Evolutionary conservation across 2,329 filamentous ascomycete species (phyloP), one percentile per base, ranked within the genome.

Genomic region (Grosmannia clavigera): DNA sequence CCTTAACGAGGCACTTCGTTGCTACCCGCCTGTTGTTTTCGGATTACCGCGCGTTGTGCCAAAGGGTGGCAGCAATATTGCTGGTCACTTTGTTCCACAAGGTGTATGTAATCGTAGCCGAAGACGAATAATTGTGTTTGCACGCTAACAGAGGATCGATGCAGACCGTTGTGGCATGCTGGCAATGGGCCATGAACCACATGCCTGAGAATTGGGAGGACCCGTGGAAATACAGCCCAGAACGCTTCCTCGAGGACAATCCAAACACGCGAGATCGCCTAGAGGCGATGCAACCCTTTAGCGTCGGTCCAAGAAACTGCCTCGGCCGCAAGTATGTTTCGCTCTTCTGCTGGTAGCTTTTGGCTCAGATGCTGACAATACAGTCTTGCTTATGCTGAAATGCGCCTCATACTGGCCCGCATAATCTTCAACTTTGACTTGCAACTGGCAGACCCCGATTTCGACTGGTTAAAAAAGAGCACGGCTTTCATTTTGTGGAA

Each of bases 251-350:
- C 1, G 52, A 48, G 25, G 70, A 73, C 12, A 61, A 66, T 3
- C 67, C 67, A 4, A 80, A 74, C 64, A 65, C 65, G 1, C 58
- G 63, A 9, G 78, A 81, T 62, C 72, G 70, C 43, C 69, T 71
- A 51, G 72, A 74, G 0, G 73, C 71, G 2, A 69, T 77, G 56
- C 74, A 79, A 67, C 75, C 78, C 1, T 80, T 81, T 61, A 72
- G 72, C 2, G 53, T 76, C 2, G 77, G 78, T 0, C 73, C 78
- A 5, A 68, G 78, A 1, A 77, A 78, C 52, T 81, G 78, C 60
- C 70, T 81, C 27, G 78, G 78, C 3, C 71, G 70, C 62, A 79
- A 79, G 75, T 77, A 68, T 67, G 75, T 69, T 31, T 22, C 25
- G 46, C 25, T 25, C 22, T 22, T 12, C 6, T 58, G 51, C n/a